Percentiles rank a stretch among this genome's conserved stretches.
Conservation (phyloP, 352 stramenopile genomes). For the Phytopythium oedochilum region DNA sequence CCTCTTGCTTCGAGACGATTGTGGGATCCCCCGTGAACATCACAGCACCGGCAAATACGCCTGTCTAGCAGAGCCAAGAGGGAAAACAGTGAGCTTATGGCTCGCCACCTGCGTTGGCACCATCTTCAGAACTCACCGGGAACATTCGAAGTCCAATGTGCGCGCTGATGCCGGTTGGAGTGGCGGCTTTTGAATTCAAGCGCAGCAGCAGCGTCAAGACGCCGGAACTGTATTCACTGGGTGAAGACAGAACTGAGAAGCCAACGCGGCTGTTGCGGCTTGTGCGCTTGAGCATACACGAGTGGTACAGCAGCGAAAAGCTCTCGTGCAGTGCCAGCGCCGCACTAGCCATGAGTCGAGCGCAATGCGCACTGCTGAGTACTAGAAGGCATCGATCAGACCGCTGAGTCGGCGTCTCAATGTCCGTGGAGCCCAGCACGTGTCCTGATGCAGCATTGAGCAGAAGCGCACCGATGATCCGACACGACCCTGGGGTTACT, state of each 20-base stretch:
- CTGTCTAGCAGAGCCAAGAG: conserved; percentile 1
- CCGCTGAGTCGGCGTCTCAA: neutral
- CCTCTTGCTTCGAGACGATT: conserved; percentile 1
- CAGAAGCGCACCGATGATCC: conserved; percentile 24
- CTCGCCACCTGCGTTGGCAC: neutral
- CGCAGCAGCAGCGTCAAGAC: neutral
- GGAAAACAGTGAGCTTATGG: neutral
- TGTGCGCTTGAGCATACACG: conserved; percentile 4
- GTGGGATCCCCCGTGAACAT: conserved; percentile 13
- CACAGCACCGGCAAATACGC: conserved; percentile 14
- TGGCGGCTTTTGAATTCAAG: neutral
- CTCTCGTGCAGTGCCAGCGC: conserved; percentile 25
- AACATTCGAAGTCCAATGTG: conserved; percentile 38
- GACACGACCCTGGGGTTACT: neutral
- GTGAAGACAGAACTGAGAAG: conserved; percentile 11
- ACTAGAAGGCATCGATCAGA: conserved; percentile 10
- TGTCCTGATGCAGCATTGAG: conserved; percentile 31
- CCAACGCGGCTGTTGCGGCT: neutral
- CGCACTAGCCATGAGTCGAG: conserved; percentile 17
- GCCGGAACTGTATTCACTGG: conserved; percentile 3
- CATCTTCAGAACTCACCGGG: conserved; percentile 14
- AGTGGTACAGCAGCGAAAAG: conserved; percentile 16
- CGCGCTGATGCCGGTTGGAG: conserved; percentile 1
- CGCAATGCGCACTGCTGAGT: conserved; percentile 12
- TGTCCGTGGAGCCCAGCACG: conserved; percentile 12